Conservation (phyloP, 1,284 basidiomycete species). For the Ganoderma meredithae region DNA sequence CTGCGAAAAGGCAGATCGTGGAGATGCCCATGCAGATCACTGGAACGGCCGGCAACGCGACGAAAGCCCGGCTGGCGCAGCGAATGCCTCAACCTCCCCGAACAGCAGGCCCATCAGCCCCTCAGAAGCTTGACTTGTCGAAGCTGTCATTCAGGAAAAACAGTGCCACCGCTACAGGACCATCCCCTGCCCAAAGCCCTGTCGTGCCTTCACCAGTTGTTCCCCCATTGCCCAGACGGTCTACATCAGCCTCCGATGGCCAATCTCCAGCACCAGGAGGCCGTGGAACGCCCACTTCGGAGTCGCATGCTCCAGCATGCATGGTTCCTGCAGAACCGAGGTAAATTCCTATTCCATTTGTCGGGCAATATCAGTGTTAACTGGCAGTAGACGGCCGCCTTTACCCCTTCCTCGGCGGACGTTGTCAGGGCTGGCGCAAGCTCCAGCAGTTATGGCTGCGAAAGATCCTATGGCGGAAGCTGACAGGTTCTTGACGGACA, state of each 20-base stretch:
- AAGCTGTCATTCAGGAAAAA: conserved; percentile 36
- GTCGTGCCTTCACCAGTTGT: conserved; percentile 1
- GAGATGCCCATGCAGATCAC: conserved; percentile 32
- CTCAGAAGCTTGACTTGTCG: conserved; percentile 22
- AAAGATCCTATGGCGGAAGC: conserved; percentile 34
- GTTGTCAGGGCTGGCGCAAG: conserved; percentile 5
- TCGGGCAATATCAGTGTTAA: no score
- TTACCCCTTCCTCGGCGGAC: conserved; percentile 29
- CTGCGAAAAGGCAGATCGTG: conserved; percentile 33
- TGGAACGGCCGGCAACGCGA: conserved; percentile 31
- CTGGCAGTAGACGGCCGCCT: conserved; percentile 11
- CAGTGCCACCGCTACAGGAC: conserved; percentile 3
- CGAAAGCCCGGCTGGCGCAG: conserved; percentile 36
- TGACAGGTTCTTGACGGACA: conserved; percentile 44
- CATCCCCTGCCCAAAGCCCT: conserved; percentile 21
- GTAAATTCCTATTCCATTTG: background rate
- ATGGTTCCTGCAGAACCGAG: conserved; percentile 11
- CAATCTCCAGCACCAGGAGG: conserved; percentile 18
- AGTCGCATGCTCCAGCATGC: conserved; percentile 29
- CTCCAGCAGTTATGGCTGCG: background rate
- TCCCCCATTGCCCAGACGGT: conserved; percentile 21
- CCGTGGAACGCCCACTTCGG: conserved; percentile 7
- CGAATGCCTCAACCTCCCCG: conserved; percentile 13
- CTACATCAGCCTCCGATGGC: conserved; percentile 15
- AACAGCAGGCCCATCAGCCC: background rate